These are phyloP conservation scores for Emmonsiellopsis sp. DNA, from an alignment of 2,329 filamentous ascomycete genomes.

Conservation along the genomic window DNA sequence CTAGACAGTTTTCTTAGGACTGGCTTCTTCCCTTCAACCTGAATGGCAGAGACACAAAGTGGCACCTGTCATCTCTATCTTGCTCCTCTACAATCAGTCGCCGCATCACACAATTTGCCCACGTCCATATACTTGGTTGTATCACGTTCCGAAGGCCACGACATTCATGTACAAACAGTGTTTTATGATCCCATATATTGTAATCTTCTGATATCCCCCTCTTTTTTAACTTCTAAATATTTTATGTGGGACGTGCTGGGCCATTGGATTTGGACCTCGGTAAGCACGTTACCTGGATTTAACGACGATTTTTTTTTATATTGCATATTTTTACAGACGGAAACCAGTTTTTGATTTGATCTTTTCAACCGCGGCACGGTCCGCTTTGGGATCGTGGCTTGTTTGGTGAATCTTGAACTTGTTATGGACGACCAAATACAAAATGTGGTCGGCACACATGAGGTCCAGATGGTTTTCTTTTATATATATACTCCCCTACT, in stretches of 20 bases:
- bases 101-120: not conserved
- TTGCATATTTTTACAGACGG: no score
- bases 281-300: not conserved
- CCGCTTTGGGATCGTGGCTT: no score
- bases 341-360: no score
- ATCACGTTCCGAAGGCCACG: not conserved
- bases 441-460: no score
- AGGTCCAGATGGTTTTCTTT: no score
- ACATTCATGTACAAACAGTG: not conserved
- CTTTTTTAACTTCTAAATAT: not conserved
- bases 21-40: not conserved
- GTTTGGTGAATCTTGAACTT: no score
- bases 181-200: not conserved
- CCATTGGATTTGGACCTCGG: not conserved
- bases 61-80: no score
- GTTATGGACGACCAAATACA: no score
- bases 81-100: not conserved
- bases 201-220: conserved; percentile 1
- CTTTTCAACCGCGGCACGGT: no score
- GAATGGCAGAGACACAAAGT: not conserved
- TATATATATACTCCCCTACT: no score
- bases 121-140: not conserved
- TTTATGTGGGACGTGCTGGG: not conserved
- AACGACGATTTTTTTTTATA: no score
- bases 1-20: not conserved